Evolutionary conservation across 306 rosid genomes (phyloP).

Genomic region (Quercus suber): DNA sequence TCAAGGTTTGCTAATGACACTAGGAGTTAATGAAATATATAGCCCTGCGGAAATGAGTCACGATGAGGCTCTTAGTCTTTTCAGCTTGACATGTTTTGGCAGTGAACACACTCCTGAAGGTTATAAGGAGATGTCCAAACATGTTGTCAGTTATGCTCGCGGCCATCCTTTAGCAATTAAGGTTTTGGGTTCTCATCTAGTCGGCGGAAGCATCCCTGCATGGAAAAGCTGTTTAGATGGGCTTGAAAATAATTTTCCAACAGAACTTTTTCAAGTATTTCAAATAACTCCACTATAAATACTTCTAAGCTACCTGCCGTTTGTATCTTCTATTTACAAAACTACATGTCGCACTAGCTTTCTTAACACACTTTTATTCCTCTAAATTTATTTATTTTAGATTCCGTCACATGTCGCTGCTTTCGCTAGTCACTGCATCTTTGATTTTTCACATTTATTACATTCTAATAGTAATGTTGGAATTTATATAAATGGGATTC

Average conservation of each 20-base stretch:
- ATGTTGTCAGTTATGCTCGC: slow-evolving; percentile 18
- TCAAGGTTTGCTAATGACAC: slow-evolving; percentile 14
- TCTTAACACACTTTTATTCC: too few species aligned
- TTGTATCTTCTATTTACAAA: too few species aligned
- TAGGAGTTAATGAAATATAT: slow-evolving; percentile 8
- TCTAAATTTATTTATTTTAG: too few species aligned
- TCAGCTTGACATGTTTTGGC: slow-evolving; percentile 29
- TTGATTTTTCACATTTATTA: too few species aligned
- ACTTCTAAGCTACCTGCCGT: too few species aligned
- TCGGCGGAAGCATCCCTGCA: slow-evolving; percentile 6
- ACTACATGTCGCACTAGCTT: too few species aligned
- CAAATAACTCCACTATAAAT: background rate
- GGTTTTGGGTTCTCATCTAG: slow-evolving; percentile 23
- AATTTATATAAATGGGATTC: too few species aligned
- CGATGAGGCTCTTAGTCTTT: slow-evolving; percentile 29
- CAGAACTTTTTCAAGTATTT: slow-evolving; percentile 10
- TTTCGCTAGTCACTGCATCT: too few species aligned
- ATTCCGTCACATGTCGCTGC: too few species aligned
- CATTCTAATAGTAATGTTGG: too few species aligned
- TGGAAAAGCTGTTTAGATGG: slow-evolving; percentile 31
- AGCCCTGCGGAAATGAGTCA: background rate
- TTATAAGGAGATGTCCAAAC: slow-evolving; percentile 25
- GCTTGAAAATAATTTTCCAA: slow-evolving; percentile 5
- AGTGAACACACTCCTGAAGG: slow-evolving; percentile 17
- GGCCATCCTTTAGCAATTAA: slow-evolving; percentile 43